These are phyloP conservation scores for Talaromyces albobiverticillius DNA, from an alignment of 2,329 filamentous ascomycete genomes.

Conservation along the genomic window DNA sequence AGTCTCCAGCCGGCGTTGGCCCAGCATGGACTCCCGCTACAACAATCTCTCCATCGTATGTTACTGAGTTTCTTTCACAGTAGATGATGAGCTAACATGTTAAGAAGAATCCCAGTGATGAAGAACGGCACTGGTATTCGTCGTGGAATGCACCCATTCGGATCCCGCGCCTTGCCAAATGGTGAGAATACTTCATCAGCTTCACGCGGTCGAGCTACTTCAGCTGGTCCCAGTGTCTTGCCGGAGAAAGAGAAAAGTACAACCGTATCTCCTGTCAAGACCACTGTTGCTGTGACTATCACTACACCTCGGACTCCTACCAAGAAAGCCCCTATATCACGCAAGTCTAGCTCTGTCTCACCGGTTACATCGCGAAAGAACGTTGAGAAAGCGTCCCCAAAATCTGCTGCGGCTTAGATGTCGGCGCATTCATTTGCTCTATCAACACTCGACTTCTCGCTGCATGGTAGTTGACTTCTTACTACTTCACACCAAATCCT, in stretches of 20 bases:
- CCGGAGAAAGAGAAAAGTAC: constrained; percentile 28
- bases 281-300: constrained; percentile 28
- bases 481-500: neutral
- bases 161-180: constrained; percentile 30
- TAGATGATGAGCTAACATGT: constrained; percentile 25
- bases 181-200: constrained; percentile 37
- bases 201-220: constrained; percentile 28
- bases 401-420: constrained; percentile 20
- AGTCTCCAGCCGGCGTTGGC: constrained; percentile 41
- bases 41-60: constrained; percentile 49
- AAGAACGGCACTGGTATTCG: constrained; percentile 37
- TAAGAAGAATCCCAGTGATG: constrained; percentile 35
- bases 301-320: constrained; percentile 36
- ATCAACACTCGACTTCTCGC: neutral
- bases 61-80: constrained; percentile 4
- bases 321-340: constrained; percentile 38
- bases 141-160: constrained; percentile 33
- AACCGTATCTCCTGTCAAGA: constrained; percentile 35
- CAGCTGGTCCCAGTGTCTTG: constrained; percentile 25
- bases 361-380: constrained; percentile 39
- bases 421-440: neutral
- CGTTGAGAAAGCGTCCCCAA: constrained; percentile 33
- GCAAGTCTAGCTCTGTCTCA: constrained; percentile 34
- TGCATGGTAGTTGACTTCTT: no score
- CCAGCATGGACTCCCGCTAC: constrained; percentile 47